These are phyloP conservation scores for Vaccinium darrowii DNA, from an alignment of 148 eudicot species.

Conservation along the genomic window DNA sequence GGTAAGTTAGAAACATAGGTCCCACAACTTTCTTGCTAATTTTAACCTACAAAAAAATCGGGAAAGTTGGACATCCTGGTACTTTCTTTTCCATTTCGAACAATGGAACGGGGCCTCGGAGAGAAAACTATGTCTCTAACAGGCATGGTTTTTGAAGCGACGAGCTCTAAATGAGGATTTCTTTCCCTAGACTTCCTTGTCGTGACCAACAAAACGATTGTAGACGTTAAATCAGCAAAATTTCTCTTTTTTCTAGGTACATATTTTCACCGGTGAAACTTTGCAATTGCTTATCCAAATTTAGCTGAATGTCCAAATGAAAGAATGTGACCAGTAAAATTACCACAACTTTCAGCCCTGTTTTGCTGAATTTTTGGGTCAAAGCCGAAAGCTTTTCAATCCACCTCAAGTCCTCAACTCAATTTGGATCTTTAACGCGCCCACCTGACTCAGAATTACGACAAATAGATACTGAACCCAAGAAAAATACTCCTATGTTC, in stretches of 20 bases:
- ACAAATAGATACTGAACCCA: background rate
- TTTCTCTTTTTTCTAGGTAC: background rate
- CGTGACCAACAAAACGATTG: background rate
- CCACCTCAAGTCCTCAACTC: background rate
- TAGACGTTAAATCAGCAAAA: background rate
- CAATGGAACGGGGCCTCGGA: too few relatives aligned
- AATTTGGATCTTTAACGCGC: background rate
- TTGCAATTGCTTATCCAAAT: background rate
- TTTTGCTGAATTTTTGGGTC: background rate
- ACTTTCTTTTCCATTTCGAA: too few relatives aligned
- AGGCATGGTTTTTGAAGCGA: background rate
- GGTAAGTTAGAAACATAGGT: too few relatives aligned
- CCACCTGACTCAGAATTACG: background rate
- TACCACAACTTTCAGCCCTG: background rate
- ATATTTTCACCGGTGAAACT: background rate
- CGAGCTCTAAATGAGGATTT: background rate
- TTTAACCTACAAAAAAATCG: too few relatives aligned
- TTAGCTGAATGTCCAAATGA: background rate
- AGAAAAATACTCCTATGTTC: background rate
- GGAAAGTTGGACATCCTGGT: too few relatives aligned
- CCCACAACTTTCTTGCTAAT: too few relatives aligned
- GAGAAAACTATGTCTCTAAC: background rate
- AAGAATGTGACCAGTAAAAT: background rate
- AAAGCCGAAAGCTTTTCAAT: background rate
- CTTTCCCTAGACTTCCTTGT: background rate